Percentiles rank a stretch among this genome's conserved stretches.
phyloP scores from a whole-genome alignment of 192 early-diverging fungal species.

The Pecoramyces ruminantium region DNA sequence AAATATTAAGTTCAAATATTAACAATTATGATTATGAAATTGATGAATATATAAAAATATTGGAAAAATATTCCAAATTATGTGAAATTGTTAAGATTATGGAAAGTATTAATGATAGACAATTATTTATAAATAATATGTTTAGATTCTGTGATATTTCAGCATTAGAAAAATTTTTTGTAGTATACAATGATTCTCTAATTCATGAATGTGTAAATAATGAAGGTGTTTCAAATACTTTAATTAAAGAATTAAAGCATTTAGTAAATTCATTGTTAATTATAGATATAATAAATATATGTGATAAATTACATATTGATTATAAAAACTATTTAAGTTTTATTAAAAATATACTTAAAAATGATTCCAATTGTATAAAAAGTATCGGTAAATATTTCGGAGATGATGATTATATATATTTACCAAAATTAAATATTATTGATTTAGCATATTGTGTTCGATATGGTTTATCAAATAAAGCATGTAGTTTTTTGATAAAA shows the following conservation, averaged over 20 bases:
- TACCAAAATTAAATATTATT: background rate
- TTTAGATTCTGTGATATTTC: background rate
- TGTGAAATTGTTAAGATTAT: background rate
- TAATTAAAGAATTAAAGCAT: background rate
- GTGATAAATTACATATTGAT: no score
- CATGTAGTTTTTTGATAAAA: no score
- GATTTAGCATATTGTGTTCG: background rate
- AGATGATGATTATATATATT: background rate
- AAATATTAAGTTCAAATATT: background rate
- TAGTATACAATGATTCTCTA: background rate
- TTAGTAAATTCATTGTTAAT: background rate
- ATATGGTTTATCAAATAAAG: background rate
- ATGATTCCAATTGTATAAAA: background rate
- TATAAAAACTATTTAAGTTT: no score
- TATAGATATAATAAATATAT: background rate
- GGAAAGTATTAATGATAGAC: background rate
- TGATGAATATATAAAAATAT: background rate
- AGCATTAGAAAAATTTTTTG: background rate
- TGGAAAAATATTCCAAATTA: background rate
- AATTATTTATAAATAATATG: background rate
- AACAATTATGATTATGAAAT: no score
- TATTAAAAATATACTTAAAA: no score
- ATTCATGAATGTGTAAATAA: no score
- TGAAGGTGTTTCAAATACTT: no score
- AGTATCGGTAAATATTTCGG: background rate